Conservation (phyloP, 306 rosid species). For the Canavalia gladiata region DNA sequence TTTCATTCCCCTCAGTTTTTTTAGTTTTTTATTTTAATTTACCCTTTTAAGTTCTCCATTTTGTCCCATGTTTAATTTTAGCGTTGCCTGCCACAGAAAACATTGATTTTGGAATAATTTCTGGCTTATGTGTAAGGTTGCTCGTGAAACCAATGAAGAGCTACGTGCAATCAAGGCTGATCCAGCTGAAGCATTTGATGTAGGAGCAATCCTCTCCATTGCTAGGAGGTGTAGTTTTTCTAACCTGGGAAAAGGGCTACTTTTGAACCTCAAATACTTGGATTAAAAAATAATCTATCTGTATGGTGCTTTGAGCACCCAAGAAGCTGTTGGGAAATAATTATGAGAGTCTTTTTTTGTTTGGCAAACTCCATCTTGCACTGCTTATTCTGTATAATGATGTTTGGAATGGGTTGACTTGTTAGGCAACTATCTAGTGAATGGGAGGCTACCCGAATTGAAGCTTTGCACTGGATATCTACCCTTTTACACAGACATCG, state of each 20-base stretch:
- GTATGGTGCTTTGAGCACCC: conserved; percentile 21
- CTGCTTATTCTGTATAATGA: conserved; percentile 45
- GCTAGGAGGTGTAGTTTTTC: conserved; percentile 78
- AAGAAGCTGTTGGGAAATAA: conserved; percentile 43
- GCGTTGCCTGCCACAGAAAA: conserved; percentile 29
- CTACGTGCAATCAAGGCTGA: conserved; percentile 75
- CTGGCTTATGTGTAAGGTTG: conserved; percentile 69
- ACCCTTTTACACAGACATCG: conserved; percentile 86
- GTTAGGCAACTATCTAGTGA: conserved; percentile 88
- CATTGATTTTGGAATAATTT: conserved; percentile 28
- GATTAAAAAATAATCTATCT: conserved; percentile 36
- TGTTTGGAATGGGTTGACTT: conserved; percentile 54
- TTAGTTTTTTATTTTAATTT: neutral
- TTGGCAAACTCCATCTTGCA: conserved; percentile 17
- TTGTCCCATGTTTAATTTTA: neutral
- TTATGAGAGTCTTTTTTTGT: conserved; percentile 40
- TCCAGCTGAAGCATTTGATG: conserved; percentile 89
- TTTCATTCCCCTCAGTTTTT: neutral
- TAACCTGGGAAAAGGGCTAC: conserved; percentile 44
- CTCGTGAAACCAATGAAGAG: conserved; percentile 97
- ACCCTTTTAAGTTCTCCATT: neutral
- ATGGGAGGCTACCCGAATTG: conserved; percentile 94
- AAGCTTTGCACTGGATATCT: conserved; percentile 94
- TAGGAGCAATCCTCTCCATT: conserved; percentile 85
- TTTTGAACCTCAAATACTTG: conserved; percentile 53